Evolutionary conservation across 805 yeast species (phyloP).

Genomic region (Candida lessepsii): DNA sequence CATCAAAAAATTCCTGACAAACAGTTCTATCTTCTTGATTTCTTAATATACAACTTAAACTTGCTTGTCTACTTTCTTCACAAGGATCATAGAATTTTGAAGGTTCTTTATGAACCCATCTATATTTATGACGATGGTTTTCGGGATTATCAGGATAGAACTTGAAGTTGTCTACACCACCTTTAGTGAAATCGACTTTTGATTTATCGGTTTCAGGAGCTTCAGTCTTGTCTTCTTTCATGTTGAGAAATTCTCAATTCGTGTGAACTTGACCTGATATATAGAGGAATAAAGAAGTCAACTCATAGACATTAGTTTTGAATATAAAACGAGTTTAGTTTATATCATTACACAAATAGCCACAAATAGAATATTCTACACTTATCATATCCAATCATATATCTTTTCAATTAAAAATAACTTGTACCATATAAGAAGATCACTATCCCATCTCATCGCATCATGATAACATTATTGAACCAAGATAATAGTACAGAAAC

Average conservation of each 20-base stretch:
- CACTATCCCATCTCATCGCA: conserved; percentile 11
- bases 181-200: conserved; percentile 56
- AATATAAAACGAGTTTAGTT: too few species aligned
- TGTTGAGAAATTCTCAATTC: too few species aligned
- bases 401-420: not conserved
- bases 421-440: not conserved
- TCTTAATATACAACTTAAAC: conserved; percentile 76
- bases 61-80: conserved; percentile 83
- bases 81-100: conserved; percentile 92
- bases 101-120: conserved; percentile 73
- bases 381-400: too few species aligned
- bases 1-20: conserved; percentile 80
- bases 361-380: too few species aligned
- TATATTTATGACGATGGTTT: conserved; percentile 60
- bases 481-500: not conserved
- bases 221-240: conserved; percentile 10
- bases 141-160: conserved; percentile 90
- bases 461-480: not conserved
- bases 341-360: too few species aligned
- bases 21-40: conserved; percentile 66
- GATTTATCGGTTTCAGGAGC: conserved; percentile 35
- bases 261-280: too few species aligned
- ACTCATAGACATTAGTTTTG: too few species aligned
- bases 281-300: too few species aligned
- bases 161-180: conserved; percentile 47